Base-by-base conservation (phyloP, 345 rosid genomes). In the Eucalyptus virginea region DNA sequence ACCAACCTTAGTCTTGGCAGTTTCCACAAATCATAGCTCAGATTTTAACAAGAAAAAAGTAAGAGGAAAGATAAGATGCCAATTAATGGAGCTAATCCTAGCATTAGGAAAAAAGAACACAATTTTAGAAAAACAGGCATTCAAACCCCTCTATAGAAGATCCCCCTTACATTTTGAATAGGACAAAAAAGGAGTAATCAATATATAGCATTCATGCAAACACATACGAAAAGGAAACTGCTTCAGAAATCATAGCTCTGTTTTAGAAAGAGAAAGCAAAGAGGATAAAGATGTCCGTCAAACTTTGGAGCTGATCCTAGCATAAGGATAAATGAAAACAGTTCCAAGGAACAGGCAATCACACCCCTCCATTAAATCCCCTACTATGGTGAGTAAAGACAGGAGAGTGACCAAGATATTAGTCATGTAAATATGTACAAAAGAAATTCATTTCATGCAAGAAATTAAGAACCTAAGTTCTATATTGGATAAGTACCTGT, bases 401-500 rank as follows among this genome's bases (percentile, higher is more conserved):
- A 6, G 13, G 47, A 77, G 85, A 77, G 85, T 11, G 30, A 40
- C 30, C 47, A 40, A 77, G 85, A 77, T 40, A 77, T 40, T 21
- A 40, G 85, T 23, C 83, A 37, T 77, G 83, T 37, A 40, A 77
- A 77, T 11, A 77, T 77, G 83, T 37, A 37, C 83, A 37, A 77
- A 37, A 77, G 45, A 77, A 77, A 37, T 12, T 40, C 85, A 77
- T 77, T 77, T 23, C 23, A 40, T 6, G 30, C 47, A 23, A 77
- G 85, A 40, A 34, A 11, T 40, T 40, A 40, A 40, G 83, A 77
- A 77, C 9, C 45, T 77, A 37, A 19, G 23, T 40, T 19, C 83
- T 19, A 37, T 77, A 77, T 40, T 40, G 47, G 47, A 77, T 40
- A 77, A 40, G 85, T 88, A 97, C 99, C 99, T 86, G 98, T 98